Conservation (phyloP, 2,329 filamentous ascomycete genomes). For the Apiospora koreana region DNA sequence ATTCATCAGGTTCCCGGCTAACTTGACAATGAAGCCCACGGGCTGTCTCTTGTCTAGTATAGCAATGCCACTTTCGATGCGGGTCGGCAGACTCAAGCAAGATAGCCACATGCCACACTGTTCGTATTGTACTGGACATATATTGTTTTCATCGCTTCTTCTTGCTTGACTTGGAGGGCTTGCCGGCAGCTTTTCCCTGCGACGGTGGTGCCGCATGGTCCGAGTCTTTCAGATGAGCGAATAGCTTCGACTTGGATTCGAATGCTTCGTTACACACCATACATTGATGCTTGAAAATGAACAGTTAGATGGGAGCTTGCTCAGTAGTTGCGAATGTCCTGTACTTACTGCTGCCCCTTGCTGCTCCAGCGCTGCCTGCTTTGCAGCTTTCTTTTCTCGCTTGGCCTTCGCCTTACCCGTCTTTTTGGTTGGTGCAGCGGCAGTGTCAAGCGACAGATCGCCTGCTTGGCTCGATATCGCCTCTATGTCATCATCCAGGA, state of each 20-base stretch:
- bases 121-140: not conserved
- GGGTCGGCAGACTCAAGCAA: not conserved
- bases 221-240: slow-evolving; percentile 69
- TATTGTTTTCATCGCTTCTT: slow-evolving; percentile 34
- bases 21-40: not conserved
- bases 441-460: slow-evolving; percentile 30
- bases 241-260: slow-evolving; percentile 69
- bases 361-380: slow-evolving; percentile 36
- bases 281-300: slow-evolving; percentile 40
- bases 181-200: slow-evolving; percentile 17
- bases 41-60: too few relatives aligned
- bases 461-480: slow-evolving; percentile 18
- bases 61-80: not conserved
- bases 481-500: slow-evolving; percentile 15
- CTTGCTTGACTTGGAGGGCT: slow-evolving; percentile 34
- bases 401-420: slow-evolving; percentile 53
- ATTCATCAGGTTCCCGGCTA: not conserved
- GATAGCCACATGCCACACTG: not conserved
- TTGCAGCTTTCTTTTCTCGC: slow-evolving; percentile 49
- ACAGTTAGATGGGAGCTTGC: not conserved
- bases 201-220: slow-evolving; percentile 60
- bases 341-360: slow-evolving; percentile 37
- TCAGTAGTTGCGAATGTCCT: not conserved
- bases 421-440: slow-evolving; percentile 37
- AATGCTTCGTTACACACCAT: slow-evolving; percentile 47